phyloP scores from a whole-genome alignment of 2,329 filamentous ascomycete genomes.

The Thermothelomyces thermophilus region DNA sequence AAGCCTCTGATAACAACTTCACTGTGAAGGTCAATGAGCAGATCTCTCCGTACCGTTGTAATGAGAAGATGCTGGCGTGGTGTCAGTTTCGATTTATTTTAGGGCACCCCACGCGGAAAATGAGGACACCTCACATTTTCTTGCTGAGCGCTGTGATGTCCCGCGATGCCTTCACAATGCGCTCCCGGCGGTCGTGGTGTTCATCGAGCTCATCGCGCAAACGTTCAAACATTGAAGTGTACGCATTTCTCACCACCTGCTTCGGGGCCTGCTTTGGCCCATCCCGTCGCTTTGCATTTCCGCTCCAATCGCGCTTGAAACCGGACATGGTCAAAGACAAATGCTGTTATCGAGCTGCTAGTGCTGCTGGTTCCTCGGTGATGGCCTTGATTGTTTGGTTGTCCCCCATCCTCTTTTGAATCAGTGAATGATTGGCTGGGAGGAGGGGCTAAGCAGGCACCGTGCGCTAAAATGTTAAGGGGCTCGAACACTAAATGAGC shows the following conservation, averaged over 20 bases:
- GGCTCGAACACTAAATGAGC: neutral
- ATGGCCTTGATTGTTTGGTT: neutral
- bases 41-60: slow-evolving; percentile 60
- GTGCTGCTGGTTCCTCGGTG: slow-evolving; percentile 2
- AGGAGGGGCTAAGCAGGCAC: neutral
- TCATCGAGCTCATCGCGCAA: slow-evolving; percentile 88
- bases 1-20: neutral
- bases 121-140: slow-evolving; percentile 67
- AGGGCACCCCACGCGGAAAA: neutral
- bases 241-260: slow-evolving; percentile 38
- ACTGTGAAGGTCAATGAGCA: neutral
- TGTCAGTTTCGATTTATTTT: slow-evolving; percentile 5
- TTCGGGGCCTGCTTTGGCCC: slow-evolving; percentile 23
- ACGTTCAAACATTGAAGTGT: slow-evolving; percentile 71
- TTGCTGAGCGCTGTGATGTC: slow-evolving; percentile 94
- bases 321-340: slow-evolving; percentile 32
- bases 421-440: slow-evolving; percentile 6
- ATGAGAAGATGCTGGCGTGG: slow-evolving; percentile 69
- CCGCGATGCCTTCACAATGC: slow-evolving; percentile 81
- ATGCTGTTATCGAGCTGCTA: neutral
- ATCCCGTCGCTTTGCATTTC: slow-evolving; percentile 38
- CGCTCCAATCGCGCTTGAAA: slow-evolving; percentile 49
- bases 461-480: neutral
- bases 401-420: neutral
- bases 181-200: slow-evolving; percentile 87